phyloP scores from a whole-genome alignment of 768 basidiomycete genomes.

The Leccinum imitatum region DNA sequence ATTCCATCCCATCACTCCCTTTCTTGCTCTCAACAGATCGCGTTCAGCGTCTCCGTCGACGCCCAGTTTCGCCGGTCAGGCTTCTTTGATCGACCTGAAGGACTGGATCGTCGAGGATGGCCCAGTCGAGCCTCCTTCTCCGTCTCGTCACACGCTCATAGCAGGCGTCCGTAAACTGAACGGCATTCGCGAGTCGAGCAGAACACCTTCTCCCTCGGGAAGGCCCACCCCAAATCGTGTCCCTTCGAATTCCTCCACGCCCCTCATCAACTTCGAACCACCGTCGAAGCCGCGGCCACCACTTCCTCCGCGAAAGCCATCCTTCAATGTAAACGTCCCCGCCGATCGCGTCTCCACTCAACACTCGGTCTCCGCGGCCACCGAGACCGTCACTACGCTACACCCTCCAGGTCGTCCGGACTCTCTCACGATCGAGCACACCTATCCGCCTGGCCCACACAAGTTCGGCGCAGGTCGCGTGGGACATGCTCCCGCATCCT shows the following conservation, averaged over 20 bases:
- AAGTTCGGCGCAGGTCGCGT: conserved; percentile 34
- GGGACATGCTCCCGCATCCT: conserved; percentile 62
- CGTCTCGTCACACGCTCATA: conserved; percentile 9
- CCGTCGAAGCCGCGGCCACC: conserved; percentile 52
- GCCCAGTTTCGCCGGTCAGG: conserved; percentile 41
- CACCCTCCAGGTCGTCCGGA: conserved; percentile 40
- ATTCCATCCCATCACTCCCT: conserved; percentile 43
- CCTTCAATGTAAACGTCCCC: conserved; percentile 37
- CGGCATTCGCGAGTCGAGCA: conserved; percentile 20
- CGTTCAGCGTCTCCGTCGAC: conserved; percentile 50
- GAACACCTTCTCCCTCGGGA: conserved; percentile 25
- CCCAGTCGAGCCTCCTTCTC: conserved; percentile 30
- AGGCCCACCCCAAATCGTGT: conserved; percentile 3
- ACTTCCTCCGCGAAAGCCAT: conserved; percentile 67
- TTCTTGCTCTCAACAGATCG: conserved; percentile 31
- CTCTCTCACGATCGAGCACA: conserved; percentile 56
- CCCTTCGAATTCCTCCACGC: conserved; percentile 28
- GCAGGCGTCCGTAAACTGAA: conserved; percentile 16
- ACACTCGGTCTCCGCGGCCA: conserved; percentile 14
- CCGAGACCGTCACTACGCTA: conserved; percentile 18
- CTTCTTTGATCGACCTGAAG: conserved; percentile 67
- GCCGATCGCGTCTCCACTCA: conserved; percentile 41
- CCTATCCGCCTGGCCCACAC: conserved; percentile 48
- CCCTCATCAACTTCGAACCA: conserved; percentile 59
- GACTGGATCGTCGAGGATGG: conserved; percentile 75